phyloP scores from a whole-genome alignment of 305 asterid species.

The Ajuga reptans region DNA sequence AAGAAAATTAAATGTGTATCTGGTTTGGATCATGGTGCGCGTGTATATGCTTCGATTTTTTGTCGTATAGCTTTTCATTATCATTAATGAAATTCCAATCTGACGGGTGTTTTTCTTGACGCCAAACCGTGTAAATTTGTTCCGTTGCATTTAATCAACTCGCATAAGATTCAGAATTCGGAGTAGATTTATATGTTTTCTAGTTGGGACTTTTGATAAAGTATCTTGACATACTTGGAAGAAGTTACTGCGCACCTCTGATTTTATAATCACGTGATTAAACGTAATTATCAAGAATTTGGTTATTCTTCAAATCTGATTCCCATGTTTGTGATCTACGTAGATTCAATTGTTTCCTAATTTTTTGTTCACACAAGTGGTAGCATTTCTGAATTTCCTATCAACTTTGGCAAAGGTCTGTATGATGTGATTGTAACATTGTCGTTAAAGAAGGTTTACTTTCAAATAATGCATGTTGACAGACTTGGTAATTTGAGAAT shows the following conservation, averaged over 20 bases:
- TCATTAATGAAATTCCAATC: neutral
- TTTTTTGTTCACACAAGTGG: neutral
- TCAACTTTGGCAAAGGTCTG: neutral
- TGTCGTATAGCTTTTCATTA: neutral
- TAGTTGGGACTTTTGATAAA: neutral
- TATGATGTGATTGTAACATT: neutral
- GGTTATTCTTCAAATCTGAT: conserved; percentile 12
- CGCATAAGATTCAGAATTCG: neutral
- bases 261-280: neutral
- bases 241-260: neutral
- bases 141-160: neutral
- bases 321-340: neutral
- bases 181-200: neutral
- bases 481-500: neutral
- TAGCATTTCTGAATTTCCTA: neutral
- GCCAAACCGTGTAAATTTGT: neutral
- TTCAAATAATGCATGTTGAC: neutral
- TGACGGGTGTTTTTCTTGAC: neutral
- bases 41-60: neutral
- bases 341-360: neutral
- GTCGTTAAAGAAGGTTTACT: neutral
- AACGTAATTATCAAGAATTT: neutral
- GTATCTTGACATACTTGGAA: neutral
- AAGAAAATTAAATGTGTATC: neutral
- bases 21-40: neutral